phyloP scores from a whole-genome alignment of 495 filamentous ascomycete genomes.

The Baudoinia panamericana region DNA sequence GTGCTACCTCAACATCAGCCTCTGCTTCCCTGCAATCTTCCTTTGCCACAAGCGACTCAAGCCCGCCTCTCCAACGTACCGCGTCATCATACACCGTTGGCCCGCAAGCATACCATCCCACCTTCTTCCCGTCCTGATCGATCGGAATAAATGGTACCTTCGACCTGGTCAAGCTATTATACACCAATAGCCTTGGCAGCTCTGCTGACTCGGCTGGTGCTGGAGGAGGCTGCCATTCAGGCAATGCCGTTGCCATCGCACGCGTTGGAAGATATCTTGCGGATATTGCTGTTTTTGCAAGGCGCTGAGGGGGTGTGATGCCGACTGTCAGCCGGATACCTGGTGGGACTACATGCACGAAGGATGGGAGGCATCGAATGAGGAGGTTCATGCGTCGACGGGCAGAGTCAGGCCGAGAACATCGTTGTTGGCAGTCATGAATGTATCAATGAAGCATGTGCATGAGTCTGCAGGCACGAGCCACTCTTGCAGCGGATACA shows the following conservation, averaged over 20 bases:
- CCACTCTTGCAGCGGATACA: too few species aligned
- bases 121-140: conserved; percentile 9
- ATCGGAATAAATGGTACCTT: conserved; percentile 68
- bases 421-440: background rate
- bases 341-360: background rate
- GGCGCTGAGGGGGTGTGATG: background rate
- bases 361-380: background rate
- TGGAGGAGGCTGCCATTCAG: conserved; percentile 31
- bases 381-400: background rate
- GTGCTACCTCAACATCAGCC: conserved; percentile 34
- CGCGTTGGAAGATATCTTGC: conserved; percentile 5
- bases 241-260: conserved; percentile 26
- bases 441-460: too few species aligned
- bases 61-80: background rate
- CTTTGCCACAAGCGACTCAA: background rate
- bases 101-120: conserved; percentile 31
- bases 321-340: background rate
- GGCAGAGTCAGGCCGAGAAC: background rate
- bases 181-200: conserved; percentile 43
- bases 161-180: conserved; percentile 62
- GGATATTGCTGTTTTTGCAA: background rate
- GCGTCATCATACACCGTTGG: conserved; percentile 88
- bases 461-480: too few species aligned
- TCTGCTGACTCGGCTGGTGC: conserved; percentile 7
- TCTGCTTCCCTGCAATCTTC: background rate